phyloP scores from a whole-genome alignment of 306 rosid genomes.

The Cucurbita argyrosperma region DNA sequence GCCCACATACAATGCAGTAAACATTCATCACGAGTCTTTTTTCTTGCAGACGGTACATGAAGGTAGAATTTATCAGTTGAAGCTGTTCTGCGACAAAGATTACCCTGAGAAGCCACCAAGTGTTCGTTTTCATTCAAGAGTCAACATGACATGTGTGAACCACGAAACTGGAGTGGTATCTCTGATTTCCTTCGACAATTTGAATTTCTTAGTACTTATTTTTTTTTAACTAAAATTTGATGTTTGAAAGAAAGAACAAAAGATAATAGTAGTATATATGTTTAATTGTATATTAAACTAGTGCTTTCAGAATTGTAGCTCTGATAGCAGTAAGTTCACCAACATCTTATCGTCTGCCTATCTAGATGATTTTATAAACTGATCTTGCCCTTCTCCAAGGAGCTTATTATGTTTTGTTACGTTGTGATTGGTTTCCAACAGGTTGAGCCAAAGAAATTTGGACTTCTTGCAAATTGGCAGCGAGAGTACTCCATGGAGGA shows the following conservation, averaged over 20 bases:
- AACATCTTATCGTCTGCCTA: neutral
- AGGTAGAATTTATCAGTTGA: conserved; percentile 96
- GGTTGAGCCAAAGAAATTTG: conserved; percentile 94
- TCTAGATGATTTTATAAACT: neutral
- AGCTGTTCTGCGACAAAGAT: conserved; percentile 96
- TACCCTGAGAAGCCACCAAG: conserved; percentile 98
- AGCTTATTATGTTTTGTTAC: neutral
- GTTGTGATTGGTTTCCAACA: conserved; percentile 20
- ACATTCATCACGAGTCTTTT: neutral
- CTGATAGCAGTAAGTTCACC: neutral
- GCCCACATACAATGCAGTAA: neutral
- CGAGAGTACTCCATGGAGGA: conserved; percentile 98
- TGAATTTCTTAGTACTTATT: neutral
- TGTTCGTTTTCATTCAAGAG: conserved; percentile 93
- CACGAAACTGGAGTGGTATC: conserved; percentile 99
- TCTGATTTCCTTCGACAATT: conserved; percentile 3
- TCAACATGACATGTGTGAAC: conserved; percentile 94
- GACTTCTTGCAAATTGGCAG: conserved; percentile 91
- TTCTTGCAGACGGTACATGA: conserved; percentile 80
- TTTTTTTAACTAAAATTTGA: neutral
- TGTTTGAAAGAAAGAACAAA: neutral
- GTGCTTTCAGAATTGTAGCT: neutral
- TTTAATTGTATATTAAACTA: neutral
- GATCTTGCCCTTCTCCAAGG: neutral
- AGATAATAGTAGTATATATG: neutral